These are phyloP conservation scores for Neurospora sp. DNA, from an alignment of 495 filamentous ascomycete genomes.

Conservation along the genomic window DNA sequence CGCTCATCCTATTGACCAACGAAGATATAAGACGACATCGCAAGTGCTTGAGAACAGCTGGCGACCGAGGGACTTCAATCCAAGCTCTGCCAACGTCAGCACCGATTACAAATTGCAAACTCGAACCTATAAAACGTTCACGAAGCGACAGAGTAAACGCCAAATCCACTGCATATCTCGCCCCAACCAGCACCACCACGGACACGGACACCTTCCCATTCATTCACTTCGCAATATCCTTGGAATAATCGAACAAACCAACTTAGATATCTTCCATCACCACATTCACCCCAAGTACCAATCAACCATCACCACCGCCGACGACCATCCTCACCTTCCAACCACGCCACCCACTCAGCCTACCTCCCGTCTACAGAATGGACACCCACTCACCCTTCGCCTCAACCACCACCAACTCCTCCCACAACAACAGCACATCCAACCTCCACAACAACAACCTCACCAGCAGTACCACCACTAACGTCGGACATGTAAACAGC, in stretches of 20 bases:
- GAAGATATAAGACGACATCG: background rate
- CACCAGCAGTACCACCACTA: background rate
- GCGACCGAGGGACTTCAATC: too few relatives aligned
- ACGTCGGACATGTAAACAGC: background rate
- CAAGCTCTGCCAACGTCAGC: background rate
- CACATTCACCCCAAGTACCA: background rate
- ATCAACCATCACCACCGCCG: background rate
- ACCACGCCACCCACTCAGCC: background rate
- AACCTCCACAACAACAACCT: background rate
- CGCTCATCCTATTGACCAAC: background rate
- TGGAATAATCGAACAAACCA: background rate
- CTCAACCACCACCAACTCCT: constrained; percentile 1
- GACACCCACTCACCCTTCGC: background rate
- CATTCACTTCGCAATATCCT: background rate
- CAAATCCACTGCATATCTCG: too few relatives aligned
- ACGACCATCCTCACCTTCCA: background rate
- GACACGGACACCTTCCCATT: background rate
- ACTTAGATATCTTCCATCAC: background rate
- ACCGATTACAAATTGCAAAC: too few relatives aligned
- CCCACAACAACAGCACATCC: constrained; percentile 5
- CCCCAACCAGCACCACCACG: background rate
- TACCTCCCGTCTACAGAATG: background rate
- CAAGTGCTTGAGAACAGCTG: background rate
- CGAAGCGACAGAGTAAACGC: too few relatives aligned
- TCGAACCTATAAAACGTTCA: too few relatives aligned